Conservation (phyloP, 305 asterid genomes). For the Plantago lanceolata region DNA sequence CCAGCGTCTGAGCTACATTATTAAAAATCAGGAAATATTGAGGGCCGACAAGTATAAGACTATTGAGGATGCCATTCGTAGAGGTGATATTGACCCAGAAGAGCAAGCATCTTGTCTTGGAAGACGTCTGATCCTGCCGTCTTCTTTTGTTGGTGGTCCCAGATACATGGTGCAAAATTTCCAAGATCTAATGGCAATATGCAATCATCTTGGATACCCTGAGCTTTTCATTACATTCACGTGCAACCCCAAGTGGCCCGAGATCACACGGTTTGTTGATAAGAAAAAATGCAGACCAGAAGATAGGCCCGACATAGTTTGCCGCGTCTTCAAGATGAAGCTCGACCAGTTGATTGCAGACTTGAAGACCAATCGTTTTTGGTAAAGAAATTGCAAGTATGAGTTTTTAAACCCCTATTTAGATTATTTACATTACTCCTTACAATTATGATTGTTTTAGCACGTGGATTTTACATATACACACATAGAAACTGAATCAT, state of each 20-base stretch:
- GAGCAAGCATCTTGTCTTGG: neutral
- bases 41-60: neutral
- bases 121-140: neutral
- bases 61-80: neutral
- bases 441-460: too few species aligned
- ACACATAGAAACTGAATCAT: too few species aligned
- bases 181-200: neutral
- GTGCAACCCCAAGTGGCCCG: neutral
- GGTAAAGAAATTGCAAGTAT: neutral
- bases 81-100: neutral
- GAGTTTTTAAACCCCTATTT: too few species aligned
- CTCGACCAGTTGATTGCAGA: neutral
- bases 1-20: neutral
- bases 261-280: neutral
- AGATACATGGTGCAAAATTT: constrained; percentile 2
- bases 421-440: too few species aligned
- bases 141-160: neutral
- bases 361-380: neutral
- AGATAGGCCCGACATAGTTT: neutral
- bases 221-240: neutral
- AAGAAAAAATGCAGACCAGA: too few species aligned
- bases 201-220: neutral
- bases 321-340: neutral
- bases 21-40: neutral
- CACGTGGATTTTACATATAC: too few species aligned